A percentile compares a stretch with the other conserved stretches of the same genome.
Conservation (phyloP, 78 protist genomes). For the Pigoraptor vietnamica region DNA sequence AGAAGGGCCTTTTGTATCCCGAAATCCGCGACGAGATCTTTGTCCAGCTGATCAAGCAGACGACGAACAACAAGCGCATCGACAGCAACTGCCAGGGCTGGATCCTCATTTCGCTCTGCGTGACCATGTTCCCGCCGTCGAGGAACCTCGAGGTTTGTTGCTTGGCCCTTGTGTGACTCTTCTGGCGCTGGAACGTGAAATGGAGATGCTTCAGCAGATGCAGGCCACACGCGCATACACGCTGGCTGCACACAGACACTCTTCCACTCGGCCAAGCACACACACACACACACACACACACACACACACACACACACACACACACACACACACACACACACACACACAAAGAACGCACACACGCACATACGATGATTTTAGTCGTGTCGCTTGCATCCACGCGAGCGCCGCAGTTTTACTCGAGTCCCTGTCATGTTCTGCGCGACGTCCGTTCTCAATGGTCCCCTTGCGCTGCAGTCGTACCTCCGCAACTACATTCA, state of each 20-base stretch:
- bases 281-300: constrained; percentile 2
- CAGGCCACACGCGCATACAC: not conserved
- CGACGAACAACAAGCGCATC: not conserved
- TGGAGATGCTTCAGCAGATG: constrained; percentile 34
- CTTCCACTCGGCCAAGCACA: not conserved
- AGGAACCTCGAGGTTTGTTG: not conserved
- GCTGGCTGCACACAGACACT: constrained; percentile 30
- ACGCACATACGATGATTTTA: not conserved
- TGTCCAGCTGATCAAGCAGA: not conserved
- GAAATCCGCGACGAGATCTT: constrained; percentile 6
- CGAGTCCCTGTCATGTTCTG: too few species aligned
- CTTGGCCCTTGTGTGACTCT: constrained; percentile 51
- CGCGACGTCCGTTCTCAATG: too few species aligned
- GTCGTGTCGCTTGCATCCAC: not conserved
- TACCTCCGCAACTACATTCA: not conserved
- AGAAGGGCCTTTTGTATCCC: not conserved
- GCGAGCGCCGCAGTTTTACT: too few species aligned
- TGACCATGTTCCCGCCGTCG: not conserved
- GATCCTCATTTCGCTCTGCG: not conserved
- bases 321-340: not conserved
- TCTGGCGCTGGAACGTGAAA: constrained; percentile 71
- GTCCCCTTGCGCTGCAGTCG: too few species aligned
- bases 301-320: not conserved
- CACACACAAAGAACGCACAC: not conserved
- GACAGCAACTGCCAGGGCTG: not conserved